phyloP scores from a whole-genome alignment of 2,329 filamentous ascomycete species.

The Aspergillus sp. region DNA sequence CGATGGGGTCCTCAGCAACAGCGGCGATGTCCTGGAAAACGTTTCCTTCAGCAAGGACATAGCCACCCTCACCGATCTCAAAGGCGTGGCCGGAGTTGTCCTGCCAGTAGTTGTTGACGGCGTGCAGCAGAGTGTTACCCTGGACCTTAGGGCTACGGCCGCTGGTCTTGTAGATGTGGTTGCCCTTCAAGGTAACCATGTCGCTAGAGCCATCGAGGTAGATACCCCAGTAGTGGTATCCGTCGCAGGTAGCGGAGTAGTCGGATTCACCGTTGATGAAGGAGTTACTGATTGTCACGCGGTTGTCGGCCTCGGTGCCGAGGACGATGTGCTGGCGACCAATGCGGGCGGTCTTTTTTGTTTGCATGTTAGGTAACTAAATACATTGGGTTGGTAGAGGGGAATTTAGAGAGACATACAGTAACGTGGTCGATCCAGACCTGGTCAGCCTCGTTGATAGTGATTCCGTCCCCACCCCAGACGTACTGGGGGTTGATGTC shows the following conservation, averaged over 20 bases:
- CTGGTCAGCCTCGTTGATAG: conserved; percentile 45
- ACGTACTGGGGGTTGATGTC: conserved; percentile 60
- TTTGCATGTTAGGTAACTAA: background rate
- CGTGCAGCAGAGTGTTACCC: conserved; percentile 58
- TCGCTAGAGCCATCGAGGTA: conserved; percentile 59
- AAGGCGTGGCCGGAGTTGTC: conserved; percentile 59
- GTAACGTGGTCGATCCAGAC: conserved; percentile 56
- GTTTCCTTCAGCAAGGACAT: conserved; percentile 58
- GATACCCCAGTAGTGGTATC: conserved; percentile 61
- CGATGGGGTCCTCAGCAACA: conserved; percentile 29
- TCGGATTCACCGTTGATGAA: conserved; percentile 56
- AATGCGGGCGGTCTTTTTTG: conserved; percentile 52
- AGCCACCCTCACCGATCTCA: conserved; percentile 47
- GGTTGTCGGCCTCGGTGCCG: conserved; percentile 53
- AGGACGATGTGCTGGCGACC: conserved; percentile 62
- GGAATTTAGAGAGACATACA: conserved; percentile 13
- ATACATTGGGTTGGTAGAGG: background rate
- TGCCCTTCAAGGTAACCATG: conserved; percentile 58
- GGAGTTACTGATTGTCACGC: conserved; percentile 61
- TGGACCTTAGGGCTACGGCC: conserved; percentile 54
- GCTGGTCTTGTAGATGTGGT: conserved; percentile 61
- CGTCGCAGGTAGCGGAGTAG: conserved; percentile 60
- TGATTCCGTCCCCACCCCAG: conserved; percentile 62
- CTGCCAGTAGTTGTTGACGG: conserved; percentile 62
- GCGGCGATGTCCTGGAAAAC: conserved; percentile 56